Conservation (phyloP, 305 asterid genomes). For the Rubia peregrina region DNA sequence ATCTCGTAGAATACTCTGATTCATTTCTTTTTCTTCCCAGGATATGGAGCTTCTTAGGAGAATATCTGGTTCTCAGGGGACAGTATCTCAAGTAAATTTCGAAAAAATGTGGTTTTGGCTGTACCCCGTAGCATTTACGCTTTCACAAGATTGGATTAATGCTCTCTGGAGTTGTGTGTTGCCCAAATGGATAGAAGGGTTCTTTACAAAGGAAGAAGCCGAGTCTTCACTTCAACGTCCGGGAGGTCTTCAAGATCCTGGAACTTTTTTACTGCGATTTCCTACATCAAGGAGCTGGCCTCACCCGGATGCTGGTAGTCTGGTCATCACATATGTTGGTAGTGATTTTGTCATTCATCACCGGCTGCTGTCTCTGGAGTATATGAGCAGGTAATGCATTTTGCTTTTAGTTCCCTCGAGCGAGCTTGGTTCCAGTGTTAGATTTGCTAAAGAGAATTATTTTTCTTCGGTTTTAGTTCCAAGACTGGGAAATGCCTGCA, state of each 20-base stretch:
- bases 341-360: constrained; percentile 61
- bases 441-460: not conserved
- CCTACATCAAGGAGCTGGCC: constrained; percentile 98
- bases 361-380: constrained; percentile 59
- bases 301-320: constrained; percentile 91
- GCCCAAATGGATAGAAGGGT: constrained; percentile 88
- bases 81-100: constrained; percentile 58
- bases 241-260: constrained; percentile 54
- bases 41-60: constrained; percentile 69
- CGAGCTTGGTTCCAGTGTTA: not conserved
- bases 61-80: constrained; percentile 60
- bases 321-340: constrained; percentile 70
- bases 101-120: constrained; percentile 93
- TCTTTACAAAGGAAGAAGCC: constrained; percentile 88
- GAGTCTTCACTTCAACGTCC: constrained; percentile 53
- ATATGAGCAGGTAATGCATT: constrained; percentile 40
- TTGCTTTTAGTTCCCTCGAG: not conserved
- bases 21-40: constrained; percentile 27
- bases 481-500: constrained; percentile 39
- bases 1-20: not conserved
- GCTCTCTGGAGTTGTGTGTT: constrained; percentile 50
- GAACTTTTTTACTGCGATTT: constrained; percentile 75
- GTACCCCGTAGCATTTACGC: constrained; percentile 71
- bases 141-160: constrained; percentile 53
- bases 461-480: constrained; percentile 27